phyloP scores from a whole-genome alignment of 2,329 filamentous ascomycete genomes.

The Pochonia chlamydosporia region DNA sequence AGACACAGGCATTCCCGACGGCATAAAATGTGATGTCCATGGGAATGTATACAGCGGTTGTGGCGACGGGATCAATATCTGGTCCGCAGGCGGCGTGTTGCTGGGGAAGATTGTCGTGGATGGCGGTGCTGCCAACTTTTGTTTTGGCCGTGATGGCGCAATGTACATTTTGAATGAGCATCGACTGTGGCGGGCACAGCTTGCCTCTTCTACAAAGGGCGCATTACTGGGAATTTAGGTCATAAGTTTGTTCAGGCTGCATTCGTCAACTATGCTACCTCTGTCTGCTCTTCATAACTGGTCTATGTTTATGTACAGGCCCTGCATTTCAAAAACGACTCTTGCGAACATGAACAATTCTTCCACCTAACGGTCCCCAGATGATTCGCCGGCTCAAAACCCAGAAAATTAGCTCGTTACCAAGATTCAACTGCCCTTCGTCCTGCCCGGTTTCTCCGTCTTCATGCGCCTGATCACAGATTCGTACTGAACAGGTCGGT shows the following conservation, averaged over 20 bases:
- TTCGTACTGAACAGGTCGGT: too few relatives aligned
- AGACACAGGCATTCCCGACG: conserved; percentile 39
- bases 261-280: not conserved
- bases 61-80: conserved; percentile 43
- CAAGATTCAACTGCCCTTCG: too few relatives aligned
- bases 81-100: conserved; percentile 37
- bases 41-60: conserved; percentile 46
- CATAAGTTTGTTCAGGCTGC: not conserved
- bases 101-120: conserved; percentile 38
- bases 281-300: too few relatives aligned
- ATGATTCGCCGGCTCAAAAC: too few relatives aligned
- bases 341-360: too few relatives aligned
- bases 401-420: too few relatives aligned
- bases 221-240: conserved; percentile 13
- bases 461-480: too few relatives aligned
- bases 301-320: too few relatives aligned
- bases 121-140: conserved; percentile 41
- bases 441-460: too few relatives aligned
- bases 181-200: conserved; percentile 30
- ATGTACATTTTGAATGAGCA: conserved; percentile 43
- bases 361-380: too few relatives aligned
- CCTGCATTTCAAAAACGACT: too few relatives aligned
- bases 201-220: conserved; percentile 12
- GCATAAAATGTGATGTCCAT: conserved; percentile 39
- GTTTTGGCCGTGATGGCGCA: conserved; percentile 36